phyloP scores from a whole-genome alignment of 345 rosid genomes.

The Sonneratia alba region DNA sequence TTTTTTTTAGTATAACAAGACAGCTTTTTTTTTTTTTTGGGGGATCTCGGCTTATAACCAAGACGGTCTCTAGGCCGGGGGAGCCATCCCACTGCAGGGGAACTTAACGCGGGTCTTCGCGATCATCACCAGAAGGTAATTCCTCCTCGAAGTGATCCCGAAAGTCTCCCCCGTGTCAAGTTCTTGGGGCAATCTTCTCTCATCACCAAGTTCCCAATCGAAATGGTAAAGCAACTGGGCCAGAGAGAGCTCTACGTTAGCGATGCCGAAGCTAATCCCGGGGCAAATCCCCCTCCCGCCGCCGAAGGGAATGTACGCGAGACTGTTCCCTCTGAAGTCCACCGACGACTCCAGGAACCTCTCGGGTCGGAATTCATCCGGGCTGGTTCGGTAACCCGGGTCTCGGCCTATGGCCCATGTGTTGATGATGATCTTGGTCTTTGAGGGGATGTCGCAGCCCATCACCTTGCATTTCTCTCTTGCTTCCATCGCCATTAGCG shows the following conservation, averaged over 20 bases:
- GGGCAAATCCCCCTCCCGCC: slow-evolving; percentile 17
- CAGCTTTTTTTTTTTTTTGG: no score
- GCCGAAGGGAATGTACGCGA: slow-evolving; percentile 16
- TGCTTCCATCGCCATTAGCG: slow-evolving; percentile 24
- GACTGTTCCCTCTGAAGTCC: slow-evolving; percentile 8
- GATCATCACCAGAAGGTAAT: slow-evolving; percentile 1
- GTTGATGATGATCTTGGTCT: slow-evolving; percentile 12
- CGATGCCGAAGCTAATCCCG: slow-evolving; percentile 4
- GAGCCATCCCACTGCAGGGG: neutral
- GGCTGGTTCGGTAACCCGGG: slow-evolving; percentile 6
- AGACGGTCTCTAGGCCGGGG: no score
- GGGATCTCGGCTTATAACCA: no score
- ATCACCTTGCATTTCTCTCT: slow-evolving; percentile 1
- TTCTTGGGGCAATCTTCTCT: neutral
- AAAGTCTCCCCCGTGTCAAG: slow-evolving; percentile 14
- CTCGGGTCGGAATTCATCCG: slow-evolving; percentile 9
- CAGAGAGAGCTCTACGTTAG: slow-evolving; percentile 12
- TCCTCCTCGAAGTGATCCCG: neutral
- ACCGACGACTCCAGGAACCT: slow-evolving; percentile 10
- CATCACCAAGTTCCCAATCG: slow-evolving; percentile 14
- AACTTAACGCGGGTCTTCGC: slow-evolving; percentile 1
- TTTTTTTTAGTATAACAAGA: no score
- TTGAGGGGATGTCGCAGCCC: slow-evolving; percentile 12
- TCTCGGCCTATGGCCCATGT: slow-evolving; percentile 15
- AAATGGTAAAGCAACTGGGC: slow-evolving; percentile 15